Conservation (phyloP, 768 basidiomycete species). For the Xerocomus brunneocitrinus region DNA sequence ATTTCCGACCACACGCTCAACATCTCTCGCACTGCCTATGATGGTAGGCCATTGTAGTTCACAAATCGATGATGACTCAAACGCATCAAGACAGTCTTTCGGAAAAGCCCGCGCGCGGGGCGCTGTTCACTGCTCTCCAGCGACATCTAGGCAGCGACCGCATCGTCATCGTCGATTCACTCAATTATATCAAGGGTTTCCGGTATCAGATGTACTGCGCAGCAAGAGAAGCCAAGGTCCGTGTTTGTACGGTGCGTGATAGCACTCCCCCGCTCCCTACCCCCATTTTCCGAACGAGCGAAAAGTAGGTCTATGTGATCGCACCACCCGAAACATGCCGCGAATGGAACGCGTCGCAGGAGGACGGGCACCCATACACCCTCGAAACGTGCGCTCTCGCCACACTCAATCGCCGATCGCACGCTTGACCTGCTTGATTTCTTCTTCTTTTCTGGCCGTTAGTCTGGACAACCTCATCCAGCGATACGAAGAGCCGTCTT, state of each 20-base stretch:
- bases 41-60: conserved; percentile 45
- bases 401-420: neutral
- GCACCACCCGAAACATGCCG: conserved; percentile 71
- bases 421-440: neutral
- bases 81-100: conserved; percentile 55
- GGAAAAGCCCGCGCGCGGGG: conserved; percentile 86
- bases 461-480: conserved; percentile 48
- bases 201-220: conserved; percentile 98
- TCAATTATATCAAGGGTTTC: conserved; percentile 98
- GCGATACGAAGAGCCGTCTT: conserved; percentile 93
- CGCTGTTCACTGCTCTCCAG: conserved; percentile 79
- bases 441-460: no score
- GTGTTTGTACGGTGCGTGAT: conserved; percentile 77
- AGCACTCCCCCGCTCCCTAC: neutral
- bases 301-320: conserved; percentile 65
- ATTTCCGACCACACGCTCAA: conserved; percentile 74
- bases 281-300: conserved; percentile 1
- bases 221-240: conserved; percentile 78
- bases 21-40: conserved; percentile 62
- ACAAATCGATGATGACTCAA: neutral
- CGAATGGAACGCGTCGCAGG: conserved; percentile 63
- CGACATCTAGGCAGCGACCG: conserved; percentile 66
- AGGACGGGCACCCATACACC: conserved; percentile 49
- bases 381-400: conserved; percentile 56
- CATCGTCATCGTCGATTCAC: conserved; percentile 83